These are phyloP conservation scores for Drechslerella coelobrocha DNA, from an alignment of 2,329 filamentous ascomycete species.

Conservation along the genomic window DNA sequence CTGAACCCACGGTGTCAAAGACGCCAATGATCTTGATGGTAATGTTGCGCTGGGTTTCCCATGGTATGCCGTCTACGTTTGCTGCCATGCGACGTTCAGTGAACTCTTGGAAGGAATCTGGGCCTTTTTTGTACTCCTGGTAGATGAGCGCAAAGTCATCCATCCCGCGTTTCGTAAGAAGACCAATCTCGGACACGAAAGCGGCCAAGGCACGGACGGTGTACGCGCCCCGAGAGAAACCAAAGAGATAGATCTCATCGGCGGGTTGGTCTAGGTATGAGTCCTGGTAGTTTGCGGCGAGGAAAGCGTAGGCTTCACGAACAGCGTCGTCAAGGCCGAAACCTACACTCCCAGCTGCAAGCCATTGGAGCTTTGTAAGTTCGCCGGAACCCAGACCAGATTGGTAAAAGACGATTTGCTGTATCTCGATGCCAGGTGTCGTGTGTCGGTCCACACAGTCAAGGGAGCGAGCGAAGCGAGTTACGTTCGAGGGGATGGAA, in stretches of 20 bases:
- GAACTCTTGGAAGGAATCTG: constrained; percentile 33
- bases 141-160: constrained; percentile 66
- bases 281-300: constrained; percentile 57
- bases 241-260: constrained; percentile 58
- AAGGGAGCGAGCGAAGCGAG: constrained; percentile 52
- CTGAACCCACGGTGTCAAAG: constrained; percentile 62
- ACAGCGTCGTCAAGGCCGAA: constrained; percentile 56
- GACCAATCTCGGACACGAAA: constrained; percentile 44
- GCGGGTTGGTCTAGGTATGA: constrained; percentile 55
- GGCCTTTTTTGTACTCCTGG: constrained; percentile 59
- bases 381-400: constrained; percentile 57
- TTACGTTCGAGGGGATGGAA: constrained; percentile 53
- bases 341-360: constrained; percentile 54
- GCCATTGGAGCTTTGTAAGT: constrained; percentile 52
- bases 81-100: constrained; percentile 22
- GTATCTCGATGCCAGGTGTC: constrained; percentile 58
- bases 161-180: constrained; percentile 60
- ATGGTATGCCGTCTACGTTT: constrained; percentile 39
- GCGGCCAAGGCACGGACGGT: constrained; percentile 58
- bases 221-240: constrained; percentile 58
- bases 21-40: constrained; percentile 58
- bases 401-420: constrained; percentile 61
- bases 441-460: constrained; percentile 57
- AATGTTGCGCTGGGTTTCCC: constrained; percentile 46
- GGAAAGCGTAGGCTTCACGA: constrained; percentile 58